phyloP scores from a whole-genome alignment of 306 rosid species.

The Acacia crassicarpa region DNA sequence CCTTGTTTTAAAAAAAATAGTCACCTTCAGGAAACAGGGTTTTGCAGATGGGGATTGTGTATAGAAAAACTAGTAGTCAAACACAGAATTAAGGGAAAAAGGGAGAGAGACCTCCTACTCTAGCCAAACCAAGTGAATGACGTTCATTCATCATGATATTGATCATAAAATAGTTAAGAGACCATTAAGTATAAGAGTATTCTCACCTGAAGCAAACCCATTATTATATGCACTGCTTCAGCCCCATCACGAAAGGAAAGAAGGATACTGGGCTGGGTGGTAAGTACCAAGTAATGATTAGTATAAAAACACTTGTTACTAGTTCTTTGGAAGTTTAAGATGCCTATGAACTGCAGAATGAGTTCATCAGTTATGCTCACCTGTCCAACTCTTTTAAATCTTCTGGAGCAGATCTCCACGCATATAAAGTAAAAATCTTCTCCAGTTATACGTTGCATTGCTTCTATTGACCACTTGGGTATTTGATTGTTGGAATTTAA shows the following conservation, averaged over 20 bases:
- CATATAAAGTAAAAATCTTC: constrained; percentile 70
- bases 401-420: constrained; percentile 46
- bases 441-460: constrained; percentile 49
- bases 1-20: too few species aligned
- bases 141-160: neutral
- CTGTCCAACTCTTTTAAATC: constrained; percentile 44
- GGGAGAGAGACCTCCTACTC: neutral
- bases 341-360: neutral
- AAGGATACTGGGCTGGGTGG: constrained; percentile 61
- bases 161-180: constrained; percentile 4
- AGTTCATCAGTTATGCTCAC: constrained; percentile 38
- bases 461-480: constrained; percentile 66
- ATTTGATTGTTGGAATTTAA: constrained; percentile 56
- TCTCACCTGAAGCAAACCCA: constrained; percentile 80
- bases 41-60: too few species aligned
- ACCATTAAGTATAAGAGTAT: neutral
- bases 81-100: neutral
- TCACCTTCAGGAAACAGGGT: too few species aligned
- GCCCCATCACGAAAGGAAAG: constrained; percentile 80
- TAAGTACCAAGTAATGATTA: constrained; percentile 9
- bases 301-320: constrained; percentile 27
- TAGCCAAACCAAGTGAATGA: constrained; percentile 10
- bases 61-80: neutral
- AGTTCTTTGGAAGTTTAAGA: neutral
- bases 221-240: constrained; percentile 45